These are phyloP conservation scores for Potentilla sterilis DNA, from an alignment of 306 rosid genomes.

Conservation along the genomic window DNA sequence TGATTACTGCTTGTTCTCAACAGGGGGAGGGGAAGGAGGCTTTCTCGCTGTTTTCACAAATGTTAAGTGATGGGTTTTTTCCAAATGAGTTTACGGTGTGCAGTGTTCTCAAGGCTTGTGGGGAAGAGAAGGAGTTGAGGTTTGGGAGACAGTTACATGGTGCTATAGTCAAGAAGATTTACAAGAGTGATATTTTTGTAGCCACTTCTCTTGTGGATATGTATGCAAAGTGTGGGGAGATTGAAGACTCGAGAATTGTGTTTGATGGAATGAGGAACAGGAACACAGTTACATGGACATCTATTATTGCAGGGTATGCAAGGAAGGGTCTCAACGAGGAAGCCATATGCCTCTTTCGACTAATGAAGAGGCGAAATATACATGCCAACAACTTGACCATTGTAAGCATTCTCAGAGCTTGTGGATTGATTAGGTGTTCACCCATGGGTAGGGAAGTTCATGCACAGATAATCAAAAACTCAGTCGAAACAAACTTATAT, in stretches of 20 bases:
- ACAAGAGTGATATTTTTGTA: conserved; percentile 65
- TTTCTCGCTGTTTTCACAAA: conserved; percentile 48
- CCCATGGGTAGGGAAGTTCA: conserved; percentile 77
- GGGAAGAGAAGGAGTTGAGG: conserved; percentile 54
- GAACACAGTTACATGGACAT: conserved; percentile 94
- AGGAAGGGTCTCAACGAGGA: conserved; percentile 72
- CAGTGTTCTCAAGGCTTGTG: conserved; percentile 81
- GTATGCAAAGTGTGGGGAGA: conserved; percentile 88
- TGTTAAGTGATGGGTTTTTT: conserved; percentile 53
- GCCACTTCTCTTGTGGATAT: conserved; percentile 79
- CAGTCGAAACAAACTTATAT: conserved; percentile 40
- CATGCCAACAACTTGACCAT: conserved; percentile 58
- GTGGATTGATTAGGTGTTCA: conserved; percentile 59
- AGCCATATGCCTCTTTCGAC: conserved; percentile 61
- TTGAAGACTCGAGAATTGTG: conserved; percentile 53
- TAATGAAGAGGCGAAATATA: conserved; percentile 59
- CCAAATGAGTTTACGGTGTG: conserved; percentile 86
- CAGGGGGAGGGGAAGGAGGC: conserved; percentile 69
- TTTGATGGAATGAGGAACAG: conserved; percentile 65
- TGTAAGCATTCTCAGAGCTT: conserved; percentile 72
- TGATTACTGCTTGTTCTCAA: conserved; percentile 86
- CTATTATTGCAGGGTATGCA: conserved; percentile 85
- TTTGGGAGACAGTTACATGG: conserved; percentile 79
- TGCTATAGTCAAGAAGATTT: conserved; percentile 58
- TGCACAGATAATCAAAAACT: conserved; percentile 57